Evolutionary conservation across 345 rosid species (phyloP).

Genomic region (Melaleuca alternifolia): DNA sequence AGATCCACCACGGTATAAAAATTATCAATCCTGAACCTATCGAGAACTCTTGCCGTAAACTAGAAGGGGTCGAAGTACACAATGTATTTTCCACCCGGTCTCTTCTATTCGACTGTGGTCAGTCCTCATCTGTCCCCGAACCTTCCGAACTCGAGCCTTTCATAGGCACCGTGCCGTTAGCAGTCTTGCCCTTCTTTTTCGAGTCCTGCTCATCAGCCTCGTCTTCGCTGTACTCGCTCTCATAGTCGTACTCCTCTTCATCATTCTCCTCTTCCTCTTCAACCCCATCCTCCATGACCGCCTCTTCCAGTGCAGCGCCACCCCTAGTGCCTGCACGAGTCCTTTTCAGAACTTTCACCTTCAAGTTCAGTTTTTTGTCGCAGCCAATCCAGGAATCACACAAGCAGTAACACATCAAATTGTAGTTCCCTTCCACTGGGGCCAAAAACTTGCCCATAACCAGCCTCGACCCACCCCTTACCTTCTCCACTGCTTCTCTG

Average conservation of each 20-base stretch:
- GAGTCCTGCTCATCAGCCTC: constrained; percentile 63
- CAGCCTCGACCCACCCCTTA: constrained; percentile 69
- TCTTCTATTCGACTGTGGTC: background rate
- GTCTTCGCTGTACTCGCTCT: constrained; percentile 91
- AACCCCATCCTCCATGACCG: constrained; percentile 60
- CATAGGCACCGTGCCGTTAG: constrained; percentile 40
- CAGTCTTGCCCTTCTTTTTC: constrained; percentile 44
- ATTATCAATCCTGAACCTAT: background rate
- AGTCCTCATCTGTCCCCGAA: constrained; percentile 65
- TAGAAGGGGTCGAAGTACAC: background rate
- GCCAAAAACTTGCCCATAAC: constrained; percentile 92
- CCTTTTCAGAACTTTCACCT: constrained; percentile 74
- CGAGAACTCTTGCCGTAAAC: background rate
- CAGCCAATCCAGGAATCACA: constrained; percentile 97
- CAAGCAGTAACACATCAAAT: constrained; percentile 76
- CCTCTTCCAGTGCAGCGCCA: constrained; percentile 58
- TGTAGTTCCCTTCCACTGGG: constrained; percentile 78
- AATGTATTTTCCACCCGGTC: background rate
- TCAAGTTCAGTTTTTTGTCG: constrained; percentile 53
- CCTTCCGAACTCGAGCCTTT: constrained; percentile 56
- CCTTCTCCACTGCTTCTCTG: constrained; percentile 68
- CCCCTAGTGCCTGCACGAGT: constrained; percentile 78
- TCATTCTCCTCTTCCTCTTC: constrained; percentile 93
- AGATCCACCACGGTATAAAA: background rate
- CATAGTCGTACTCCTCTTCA: constrained; percentile 84